These are phyloP conservation scores for Morella rubra DNA, from an alignment of 306 rosid genomes.

Conservation along the genomic window DNA sequence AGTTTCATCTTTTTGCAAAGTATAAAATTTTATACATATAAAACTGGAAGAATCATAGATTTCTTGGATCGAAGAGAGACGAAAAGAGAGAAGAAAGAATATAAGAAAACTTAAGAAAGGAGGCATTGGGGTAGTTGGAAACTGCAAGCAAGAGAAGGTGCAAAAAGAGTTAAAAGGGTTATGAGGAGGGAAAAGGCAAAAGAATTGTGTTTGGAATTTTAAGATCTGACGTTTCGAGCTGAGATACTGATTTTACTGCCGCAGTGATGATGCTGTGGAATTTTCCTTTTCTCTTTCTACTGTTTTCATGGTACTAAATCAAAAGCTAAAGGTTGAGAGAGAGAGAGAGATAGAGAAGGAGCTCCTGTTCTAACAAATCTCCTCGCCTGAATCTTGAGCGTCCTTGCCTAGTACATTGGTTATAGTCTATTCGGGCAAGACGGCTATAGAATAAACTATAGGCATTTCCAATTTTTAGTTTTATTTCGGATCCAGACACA, in stretches of 20 bases:
- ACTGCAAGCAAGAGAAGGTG: slow-evolving; percentile 83
- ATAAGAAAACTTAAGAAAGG: slow-evolving; percentile 94
- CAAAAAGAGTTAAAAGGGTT: slow-evolving; percentile 36
- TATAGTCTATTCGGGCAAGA: neutral
- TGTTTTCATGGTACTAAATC: slow-evolving; percentile 64
- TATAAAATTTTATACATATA: slow-evolving; percentile 35
- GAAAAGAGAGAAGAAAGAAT: slow-evolving; percentile 65
- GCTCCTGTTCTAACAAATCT: slow-evolving; percentile 33
- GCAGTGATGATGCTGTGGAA: slow-evolving; percentile 27
- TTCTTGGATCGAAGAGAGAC: slow-evolving; percentile 71
- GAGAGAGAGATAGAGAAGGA: neutral
- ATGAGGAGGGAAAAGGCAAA: slow-evolving; percentile 49
- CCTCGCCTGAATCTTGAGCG: slow-evolving; percentile 53
- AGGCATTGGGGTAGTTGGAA: slow-evolving; percentile 70
- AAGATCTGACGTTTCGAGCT: slow-evolving; percentile 6
- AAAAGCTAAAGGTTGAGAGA: slow-evolving; percentile 47
- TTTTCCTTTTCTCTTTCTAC: slow-evolving; percentile 47
- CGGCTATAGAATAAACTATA: neutral
- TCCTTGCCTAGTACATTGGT: slow-evolving; percentile 40
- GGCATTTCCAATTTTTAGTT: neutral
- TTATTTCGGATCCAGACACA: no score
- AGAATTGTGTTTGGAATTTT: slow-evolving; percentile 30
- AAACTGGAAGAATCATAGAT: slow-evolving; percentile 70
- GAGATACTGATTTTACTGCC: slow-evolving; percentile 7
- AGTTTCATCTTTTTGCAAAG: slow-evolving; percentile 36